Evolutionary conservation across 768 basidiomycete species (phyloP).

Genomic region (Calocera cornea): DNA sequence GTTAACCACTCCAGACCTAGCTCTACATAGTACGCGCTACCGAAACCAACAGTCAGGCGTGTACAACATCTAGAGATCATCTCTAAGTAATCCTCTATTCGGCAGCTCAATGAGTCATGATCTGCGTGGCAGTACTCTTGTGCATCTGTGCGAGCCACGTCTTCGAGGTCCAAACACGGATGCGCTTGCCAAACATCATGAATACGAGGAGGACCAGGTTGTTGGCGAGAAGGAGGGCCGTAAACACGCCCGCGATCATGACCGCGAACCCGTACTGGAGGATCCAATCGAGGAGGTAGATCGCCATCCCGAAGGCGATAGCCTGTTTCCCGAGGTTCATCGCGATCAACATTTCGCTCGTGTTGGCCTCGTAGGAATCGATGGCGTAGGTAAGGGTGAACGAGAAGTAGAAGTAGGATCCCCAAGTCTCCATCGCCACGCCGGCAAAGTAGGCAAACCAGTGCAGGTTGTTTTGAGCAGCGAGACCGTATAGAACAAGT

Average conservation of each 20-base stretch:
- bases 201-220: constrained; percentile 6
- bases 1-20: too few species aligned
- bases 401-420: constrained; percentile 7
- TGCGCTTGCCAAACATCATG: constrained; percentile 7
- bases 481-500: constrained; percentile 2
- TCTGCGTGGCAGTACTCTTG: not conserved
- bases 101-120: not conserved
- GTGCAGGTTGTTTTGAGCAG: constrained; percentile 6
- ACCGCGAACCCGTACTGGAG: constrained; percentile 8
- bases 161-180: constrained; percentile 3
- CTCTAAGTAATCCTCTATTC: not conserved
- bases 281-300: constrained; percentile 9
- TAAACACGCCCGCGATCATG: constrained; percentile 8
- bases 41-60: too few species aligned
- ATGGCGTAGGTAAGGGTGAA: constrained; percentile 7
- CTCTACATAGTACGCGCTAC: too few species aligned
- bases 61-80: too few species aligned
- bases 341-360: constrained; percentile 5
- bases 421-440: constrained; percentile 3
- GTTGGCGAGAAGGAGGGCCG: constrained; percentile 4
- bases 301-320: constrained; percentile 10
- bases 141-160: constrained; percentile 2
- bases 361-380: constrained; percentile 8
- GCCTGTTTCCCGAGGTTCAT: constrained; percentile 10
- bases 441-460: constrained; percentile 7